Evolutionary conservation across 2,329 filamentous ascomycete species (phyloP).

Genomic region (Septoria petroselini): DNA sequence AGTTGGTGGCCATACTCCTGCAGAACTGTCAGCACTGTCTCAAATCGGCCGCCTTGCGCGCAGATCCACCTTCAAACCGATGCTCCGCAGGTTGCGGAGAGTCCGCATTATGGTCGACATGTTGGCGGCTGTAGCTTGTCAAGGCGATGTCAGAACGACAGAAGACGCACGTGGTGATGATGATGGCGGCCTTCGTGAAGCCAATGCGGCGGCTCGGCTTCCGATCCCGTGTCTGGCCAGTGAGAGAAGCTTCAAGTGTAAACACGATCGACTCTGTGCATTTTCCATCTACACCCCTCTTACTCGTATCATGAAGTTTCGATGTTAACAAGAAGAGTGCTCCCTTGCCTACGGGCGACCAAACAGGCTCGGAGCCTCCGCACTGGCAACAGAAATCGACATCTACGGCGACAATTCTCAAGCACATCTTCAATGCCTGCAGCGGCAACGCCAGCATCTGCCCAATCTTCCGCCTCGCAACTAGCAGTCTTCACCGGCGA

Average conservation of each 20-base stretch:
- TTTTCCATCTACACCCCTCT: background rate
- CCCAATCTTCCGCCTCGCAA: conserved; percentile 46
- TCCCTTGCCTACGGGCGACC: conserved; percentile 29
- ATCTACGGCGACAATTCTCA: conserved; percentile 27
- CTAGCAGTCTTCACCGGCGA: conserved; percentile 65
- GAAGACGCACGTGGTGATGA: conserved; percentile 5
- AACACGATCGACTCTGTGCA: background rate
- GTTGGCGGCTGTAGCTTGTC: conserved; percentile 37
- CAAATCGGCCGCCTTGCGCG: background rate
- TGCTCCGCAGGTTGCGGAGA: conserved; percentile 77
- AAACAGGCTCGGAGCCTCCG: conserved; percentile 4
- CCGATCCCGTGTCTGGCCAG: no score
- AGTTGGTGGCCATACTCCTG: conserved; percentile 91
- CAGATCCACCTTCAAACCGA: conserved; percentile 74
- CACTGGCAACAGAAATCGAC: conserved; percentile 15
- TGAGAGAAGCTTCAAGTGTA: no score
- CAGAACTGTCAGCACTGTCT: conserved; percentile 35
- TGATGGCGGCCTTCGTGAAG: conserved; percentile 2
- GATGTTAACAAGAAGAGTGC: conserved; percentile 33
- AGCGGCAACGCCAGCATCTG: conserved; percentile 20
- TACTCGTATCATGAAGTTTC: conserved; percentile 21
- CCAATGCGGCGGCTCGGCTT: background rate
- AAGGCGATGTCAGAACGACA: conserved; percentile 2
- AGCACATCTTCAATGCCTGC: conserved; percentile 26
- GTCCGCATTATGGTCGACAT: conserved; percentile 95